phyloP scores from a whole-genome alignment of 495 filamentous ascomycete species.

The Lasiosphaeria hispida region DNA sequence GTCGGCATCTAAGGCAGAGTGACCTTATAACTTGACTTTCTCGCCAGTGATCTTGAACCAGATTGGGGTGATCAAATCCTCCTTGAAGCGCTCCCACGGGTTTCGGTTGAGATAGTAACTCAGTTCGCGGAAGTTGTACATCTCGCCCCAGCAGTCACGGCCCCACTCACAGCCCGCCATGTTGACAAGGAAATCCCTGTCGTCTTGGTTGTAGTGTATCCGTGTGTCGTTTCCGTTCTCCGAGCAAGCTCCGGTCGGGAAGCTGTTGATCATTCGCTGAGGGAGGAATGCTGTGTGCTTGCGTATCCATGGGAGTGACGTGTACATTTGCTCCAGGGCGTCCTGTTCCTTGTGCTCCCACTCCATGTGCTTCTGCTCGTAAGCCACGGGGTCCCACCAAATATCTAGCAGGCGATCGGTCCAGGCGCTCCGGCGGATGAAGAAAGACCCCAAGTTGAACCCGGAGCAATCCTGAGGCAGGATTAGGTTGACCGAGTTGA shows the following conservation, averaged over 20 bases:
- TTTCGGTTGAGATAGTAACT: conserved; percentile 81
- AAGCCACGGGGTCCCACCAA: conserved; percentile 98
- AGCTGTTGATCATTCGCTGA: conserved; percentile 91
- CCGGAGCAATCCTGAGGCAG: conserved; percentile 92
- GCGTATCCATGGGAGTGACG: conserved; percentile 88
- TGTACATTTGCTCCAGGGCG: conserved; percentile 88
- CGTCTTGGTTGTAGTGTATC: conserved; percentile 82
- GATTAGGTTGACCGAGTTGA: conserved; percentile 77
- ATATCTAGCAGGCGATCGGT: conserved; percentile 89
- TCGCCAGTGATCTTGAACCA: conserved; percentile 56
- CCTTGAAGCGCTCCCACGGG: conserved; percentile 71
- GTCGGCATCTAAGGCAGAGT: neutral
- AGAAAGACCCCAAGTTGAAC: conserved; percentile 97
- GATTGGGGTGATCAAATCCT: conserved; percentile 51
- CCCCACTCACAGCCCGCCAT: conserved; percentile 98
- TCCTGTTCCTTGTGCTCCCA: conserved; percentile 99
- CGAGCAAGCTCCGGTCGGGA: conserved; percentile 81
- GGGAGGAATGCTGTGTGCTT: conserved; percentile 84
- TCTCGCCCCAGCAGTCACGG: conserved; percentile 96
- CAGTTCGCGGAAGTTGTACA: conserved; percentile 86
- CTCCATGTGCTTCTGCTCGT: conserved; percentile 98
- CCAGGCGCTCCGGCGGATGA: conserved; percentile 80
- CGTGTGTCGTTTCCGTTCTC: conserved; percentile 68
- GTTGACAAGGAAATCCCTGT: conserved; percentile 94
- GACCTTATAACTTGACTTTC: conserved; percentile 47